Base-by-base conservation (phyloP, 208 protist genomes). In the Tritrichomonas musculus region DNA sequence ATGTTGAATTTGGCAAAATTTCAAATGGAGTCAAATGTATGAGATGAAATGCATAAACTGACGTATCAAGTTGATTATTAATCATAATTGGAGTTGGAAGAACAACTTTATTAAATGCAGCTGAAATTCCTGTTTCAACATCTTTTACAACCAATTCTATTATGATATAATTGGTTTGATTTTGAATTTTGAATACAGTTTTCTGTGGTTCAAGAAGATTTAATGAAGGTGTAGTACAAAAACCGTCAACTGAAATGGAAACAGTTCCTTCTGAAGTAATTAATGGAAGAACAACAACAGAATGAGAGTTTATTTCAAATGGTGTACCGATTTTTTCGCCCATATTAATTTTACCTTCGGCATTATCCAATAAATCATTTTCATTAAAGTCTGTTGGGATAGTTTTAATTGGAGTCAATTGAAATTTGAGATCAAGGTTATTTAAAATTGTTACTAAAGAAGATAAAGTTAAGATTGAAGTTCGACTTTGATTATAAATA, bases 111-210 rank as follows among this genome's bases (percentile, higher is more conserved):
- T 82, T 82, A 36, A 82, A 82, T 1, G 20, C 33, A 53, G 41
- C 33, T 9, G 17, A 0, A 53, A 47, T 53, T 47, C 14, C 8
- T 25, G n/a, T 47, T 82, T 41, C 73, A 53, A 47, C 73, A 30
- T 82, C 73, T 0, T 53, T 11, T 53, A 82, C 41, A 33, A 53
- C 39, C 20, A 82, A 82, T n/a, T 50, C 41, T 47, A 82, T 44
- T 49, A 82, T 33, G 20, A 47, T 47, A 53, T 50, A 82, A 33
- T 3, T 25, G 4, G 17, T 25, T 8, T 44, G 20, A 8, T 9
- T 33, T 5, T 49, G 11, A 53, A 82, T 53, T 53, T 53, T 82
- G 73, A 82, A 82, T n/a, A 82, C 73, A n/a, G 73, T 82, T 82
- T 36, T 82, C 14, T 82, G 41, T 3, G 9, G 5, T 30, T 47